Percentiles rank a stretch among this genome's conserved stretches.
phyloP scores from a whole-genome alignment of 1,284 basidiomycete genomes.

The Austroboletus rostrupii region DNA sequence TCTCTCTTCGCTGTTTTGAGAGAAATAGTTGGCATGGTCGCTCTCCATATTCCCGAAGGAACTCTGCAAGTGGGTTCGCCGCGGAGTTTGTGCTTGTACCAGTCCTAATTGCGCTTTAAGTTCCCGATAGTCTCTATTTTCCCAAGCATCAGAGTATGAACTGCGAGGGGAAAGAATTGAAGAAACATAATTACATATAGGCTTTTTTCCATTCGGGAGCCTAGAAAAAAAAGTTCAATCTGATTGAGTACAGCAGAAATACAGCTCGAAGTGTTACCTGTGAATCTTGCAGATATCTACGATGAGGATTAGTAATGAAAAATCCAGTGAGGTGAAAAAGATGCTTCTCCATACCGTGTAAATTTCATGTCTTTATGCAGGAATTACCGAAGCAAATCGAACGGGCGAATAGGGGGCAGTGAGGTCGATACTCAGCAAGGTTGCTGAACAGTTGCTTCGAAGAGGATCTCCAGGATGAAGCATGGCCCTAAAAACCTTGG shows the following conservation, averaged over 20 bases:
- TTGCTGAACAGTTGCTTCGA: no score
- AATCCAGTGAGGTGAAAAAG: not conserved
- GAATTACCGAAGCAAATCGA: not conserved
- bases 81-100: slow-evolving; percentile 36
- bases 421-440: not conserved
- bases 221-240: slow-evolving; percentile 34
- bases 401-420: not conserved
- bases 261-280: slow-evolving; percentile 43
- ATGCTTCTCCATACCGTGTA: slow-evolving; percentile 40
- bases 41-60: slow-evolving; percentile 9
- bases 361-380: slow-evolving; percentile 45
- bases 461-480: not conserved
- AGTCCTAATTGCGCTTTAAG: slow-evolving; percentile 66
- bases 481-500: not conserved
- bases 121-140: slow-evolving; percentile 62
- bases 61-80: slow-evolving; percentile 23
- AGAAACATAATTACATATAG: slow-evolving; percentile 57
- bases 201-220: slow-evolving; percentile 79
- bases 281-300: slow-evolving; percentile 65
- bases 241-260: not conserved
- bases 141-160: slow-evolving; percentile 1
- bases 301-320: slow-evolving; percentile 8
- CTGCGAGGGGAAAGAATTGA: not conserved
- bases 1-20: slow-evolving; percentile 1
- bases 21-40: not conserved